Conservation (phyloP, 345 rosid genomes). For the Citrus medica region DNA sequence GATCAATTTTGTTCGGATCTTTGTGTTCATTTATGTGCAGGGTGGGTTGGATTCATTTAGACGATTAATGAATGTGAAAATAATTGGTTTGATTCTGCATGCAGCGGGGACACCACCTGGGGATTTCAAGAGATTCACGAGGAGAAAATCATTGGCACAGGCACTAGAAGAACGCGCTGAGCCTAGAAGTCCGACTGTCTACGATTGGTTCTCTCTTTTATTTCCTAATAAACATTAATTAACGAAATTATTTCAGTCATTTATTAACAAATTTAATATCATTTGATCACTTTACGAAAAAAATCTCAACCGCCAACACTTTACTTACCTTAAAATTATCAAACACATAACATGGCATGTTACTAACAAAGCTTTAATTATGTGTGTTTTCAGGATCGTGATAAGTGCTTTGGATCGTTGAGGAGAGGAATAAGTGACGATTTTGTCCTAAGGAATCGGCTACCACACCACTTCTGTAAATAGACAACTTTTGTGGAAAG, state of each 20-base stretch:
- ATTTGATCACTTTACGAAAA: too few species aligned
- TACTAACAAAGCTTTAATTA: not conserved
- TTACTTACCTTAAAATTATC: not conserved
- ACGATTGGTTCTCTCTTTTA: conserved; percentile 48
- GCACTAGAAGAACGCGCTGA: conserved; percentile 26
- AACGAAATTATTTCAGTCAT: too few species aligned
- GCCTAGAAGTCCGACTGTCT: conserved; percentile 51
- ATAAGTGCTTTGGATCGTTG: conserved; percentile 72
- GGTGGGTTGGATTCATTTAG: too few species aligned
- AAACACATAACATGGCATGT: not conserved
- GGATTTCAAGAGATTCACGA: conserved; percentile 37
- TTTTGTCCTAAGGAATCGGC: conserved; percentile 18
- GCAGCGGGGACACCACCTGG: conserved; percentile 67
- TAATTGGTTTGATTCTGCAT: not conserved
- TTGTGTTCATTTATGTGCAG: too few species aligned
- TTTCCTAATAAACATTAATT: too few species aligned
- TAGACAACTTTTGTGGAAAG: not conserved
- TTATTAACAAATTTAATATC: not conserved
- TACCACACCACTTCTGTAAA: not conserved
- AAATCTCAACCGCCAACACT: not conserved
- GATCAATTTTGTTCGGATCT: not conserved
- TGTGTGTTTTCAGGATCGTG: conserved; percentile 50
- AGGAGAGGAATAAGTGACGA: conserved; percentile 23
- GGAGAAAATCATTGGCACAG: conserved; percentile 35
- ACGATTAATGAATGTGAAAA: too few species aligned